Percentiles rank a stretch among this genome's conserved stretches.
Conservation (phyloP, 2,329 filamentous ascomycete genomes). For the Penicillium freii region DNA sequence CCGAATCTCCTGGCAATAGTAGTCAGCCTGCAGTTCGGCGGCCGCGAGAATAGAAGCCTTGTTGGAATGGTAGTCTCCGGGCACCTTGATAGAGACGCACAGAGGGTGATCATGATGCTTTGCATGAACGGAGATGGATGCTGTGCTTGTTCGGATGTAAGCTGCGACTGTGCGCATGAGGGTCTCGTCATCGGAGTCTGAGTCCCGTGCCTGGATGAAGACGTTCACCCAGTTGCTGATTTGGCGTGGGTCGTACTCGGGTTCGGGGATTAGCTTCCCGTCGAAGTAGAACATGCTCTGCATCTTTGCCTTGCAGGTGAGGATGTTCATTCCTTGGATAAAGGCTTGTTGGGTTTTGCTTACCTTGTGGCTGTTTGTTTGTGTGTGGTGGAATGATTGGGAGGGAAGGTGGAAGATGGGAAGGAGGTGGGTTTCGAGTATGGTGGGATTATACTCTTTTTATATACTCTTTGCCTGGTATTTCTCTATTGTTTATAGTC, state of each 20-base stretch:
- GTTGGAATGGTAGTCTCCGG: conserved; percentile 7
- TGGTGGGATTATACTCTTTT: background rate
- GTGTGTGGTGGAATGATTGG: background rate
- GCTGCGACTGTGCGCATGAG: background rate
- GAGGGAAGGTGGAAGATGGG: background rate
- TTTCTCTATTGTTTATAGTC: background rate
- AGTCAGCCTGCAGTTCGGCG: conserved; percentile 8
- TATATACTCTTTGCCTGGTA: background rate
- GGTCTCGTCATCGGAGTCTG: background rate
- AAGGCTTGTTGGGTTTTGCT: background rate
- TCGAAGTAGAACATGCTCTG: conserved; percentile 10
- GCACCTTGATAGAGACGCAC: conserved; percentile 11
- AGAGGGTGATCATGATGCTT: conserved; percentile 3
- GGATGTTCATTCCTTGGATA: background rate
- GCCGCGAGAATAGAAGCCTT: conserved; percentile 8
- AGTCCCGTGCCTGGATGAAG: background rate
- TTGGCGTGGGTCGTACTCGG: conserved; percentile 6
- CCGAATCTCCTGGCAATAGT: conserved; percentile 10
- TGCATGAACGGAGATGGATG: background rate
- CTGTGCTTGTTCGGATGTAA: background rate
- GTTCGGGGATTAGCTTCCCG: conserved; percentile 1
- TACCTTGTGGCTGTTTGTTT: background rate
- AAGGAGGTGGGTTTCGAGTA: background rate
- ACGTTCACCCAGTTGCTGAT: conserved; percentile 10
- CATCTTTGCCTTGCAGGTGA: background rate